Percentiles rank a stretch among this genome's conserved stretches.
phyloP scores from a whole-genome alignment of 352 stramenopile genomes.

The Globisporangium okanoganense region DNA sequence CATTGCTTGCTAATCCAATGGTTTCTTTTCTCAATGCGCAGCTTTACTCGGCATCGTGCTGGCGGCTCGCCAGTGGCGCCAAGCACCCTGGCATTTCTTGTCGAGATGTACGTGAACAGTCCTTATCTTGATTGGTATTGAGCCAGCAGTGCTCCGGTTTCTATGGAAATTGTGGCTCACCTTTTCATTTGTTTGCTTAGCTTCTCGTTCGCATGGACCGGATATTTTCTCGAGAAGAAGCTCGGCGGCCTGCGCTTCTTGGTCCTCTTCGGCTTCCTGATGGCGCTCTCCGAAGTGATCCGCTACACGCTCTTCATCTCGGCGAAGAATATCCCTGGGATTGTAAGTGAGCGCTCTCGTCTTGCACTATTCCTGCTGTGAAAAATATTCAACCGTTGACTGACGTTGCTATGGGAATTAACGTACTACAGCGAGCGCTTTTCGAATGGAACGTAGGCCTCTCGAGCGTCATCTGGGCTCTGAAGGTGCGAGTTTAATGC shows the following conservation, averaged over 20 bases:
- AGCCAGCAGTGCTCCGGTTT: not conserved
- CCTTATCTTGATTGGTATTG: not conserved
- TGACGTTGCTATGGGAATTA: not conserved
- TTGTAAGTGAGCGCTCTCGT: slow-evolving; percentile 7
- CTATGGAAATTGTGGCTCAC: not conserved
- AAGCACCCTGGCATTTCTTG: slow-evolving; percentile 3
- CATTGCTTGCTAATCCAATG: not conserved
- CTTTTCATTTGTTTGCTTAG: slow-evolving; percentile 4
- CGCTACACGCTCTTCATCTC: slow-evolving; percentile 14
- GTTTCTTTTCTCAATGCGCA: not conserved
- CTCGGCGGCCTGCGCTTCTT: slow-evolving; percentile 23
- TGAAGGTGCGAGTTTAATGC: slow-evolving; percentile 13
- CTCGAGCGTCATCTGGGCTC: slow-evolving; percentile 19
- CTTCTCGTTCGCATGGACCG: slow-evolving; percentile 26
- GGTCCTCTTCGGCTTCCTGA: slow-evolving; percentile 13
- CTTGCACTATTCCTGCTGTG: not conserved
- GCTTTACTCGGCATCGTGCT: not conserved
- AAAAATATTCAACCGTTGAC: not conserved
- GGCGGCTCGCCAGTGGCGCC: not conserved
- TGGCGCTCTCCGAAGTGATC: slow-evolving; percentile 23
- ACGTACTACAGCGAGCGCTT: slow-evolving; percentile 9
- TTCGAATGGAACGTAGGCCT: slow-evolving; percentile 21
- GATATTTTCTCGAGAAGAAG: slow-evolving; percentile 22
- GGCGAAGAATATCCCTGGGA: slow-evolving; percentile 10
- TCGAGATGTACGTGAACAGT: slow-evolving; percentile 8